Base-by-base conservation (phyloP, 139 green algal genomes). In the Micromonas pusilla region DNA sequence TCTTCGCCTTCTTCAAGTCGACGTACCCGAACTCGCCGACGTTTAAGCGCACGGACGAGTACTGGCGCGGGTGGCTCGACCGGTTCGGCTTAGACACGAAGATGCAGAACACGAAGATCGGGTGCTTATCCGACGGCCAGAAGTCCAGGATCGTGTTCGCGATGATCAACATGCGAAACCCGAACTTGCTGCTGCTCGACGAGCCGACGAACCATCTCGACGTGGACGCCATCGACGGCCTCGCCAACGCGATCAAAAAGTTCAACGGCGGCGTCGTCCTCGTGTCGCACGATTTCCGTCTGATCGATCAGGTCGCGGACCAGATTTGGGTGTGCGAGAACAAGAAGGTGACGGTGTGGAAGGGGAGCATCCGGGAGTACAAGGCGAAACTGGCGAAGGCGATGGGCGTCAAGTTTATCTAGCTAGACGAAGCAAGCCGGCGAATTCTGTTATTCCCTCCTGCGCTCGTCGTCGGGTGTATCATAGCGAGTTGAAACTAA, bases 241-340 rank as follows among this genome's bases (percentile, higher is more conserved):
- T 97, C 19, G 66, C 66, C 2, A 21, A 53, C 21, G 77, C 62
- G 21, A 57, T 82, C 67, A 82, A 82, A 16, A 19, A 36, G 32
- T 82, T 71, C 68, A 16, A 82, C 20, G 77, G 77, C 4, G 92
- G 92, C 67, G 66, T 97, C 79, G 89, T 97, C 70, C 85, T 97
- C 32, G 92, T 97, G 32, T 89, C 75, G 25, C 92, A 97, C 77
- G 92, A 97, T 87, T 96, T 96, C 86, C 80, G 92, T 1, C 85
- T 97, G 21, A 82, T 82, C 66, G 68, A 77, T 36, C 19, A 76
- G 77, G 77, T 82, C 3, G 77, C 77, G 6, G 33, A 77, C 34
- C 62, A 82, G 77, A 71, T 82, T 28, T 82, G 77, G 77, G 70
- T 76, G 70, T 76, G 70, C 70, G 70, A 76, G 37, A 33, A 62